Base-by-base conservation (phyloP, 1,284 basidiomycete genomes). In the Cryptococcus amylolentus region DNA sequence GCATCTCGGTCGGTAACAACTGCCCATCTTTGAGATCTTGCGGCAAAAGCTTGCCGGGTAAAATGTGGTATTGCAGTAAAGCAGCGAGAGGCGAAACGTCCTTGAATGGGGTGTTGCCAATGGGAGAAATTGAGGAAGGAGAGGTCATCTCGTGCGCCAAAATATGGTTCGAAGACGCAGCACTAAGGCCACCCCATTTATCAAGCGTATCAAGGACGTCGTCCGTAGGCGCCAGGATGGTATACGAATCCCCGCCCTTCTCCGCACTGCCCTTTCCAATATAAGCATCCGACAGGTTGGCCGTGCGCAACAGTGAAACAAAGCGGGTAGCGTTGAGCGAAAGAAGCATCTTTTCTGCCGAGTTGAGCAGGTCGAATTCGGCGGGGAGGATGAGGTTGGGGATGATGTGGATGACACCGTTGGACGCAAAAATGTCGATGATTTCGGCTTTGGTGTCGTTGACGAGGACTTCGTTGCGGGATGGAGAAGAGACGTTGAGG, bases 331-430 rank as follows among this genome's bases (percentile, higher is more conserved):
- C 96, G 68, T 97, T 91, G 57, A 97, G 82, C 0, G 89, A 72
- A 0, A 78, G 57, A 1, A 78, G 70, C 2, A 77, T 92, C 77
- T 98, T 98, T 79, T 98, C 95, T 5, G 93, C 87, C 1, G 91
- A 72, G 49, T 78, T 77, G 57, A 78, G 95, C 45, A 95, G 79
- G 62, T 84, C 81, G 46, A 98, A 84, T 35, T 88, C 81, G 0
- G 84, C 81, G 1, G 92, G 89, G 13, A 96, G 75, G 13, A 98
- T 84, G 23, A 98, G 82, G 13, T 84, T 83, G 9, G 89, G 88
- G 42, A 98, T 83, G 45, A 93, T 83, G 75, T 98, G 96, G 20
- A 98, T 75, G 43, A 98, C 96, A 49, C 79, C 93, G 65, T 97
- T 97, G n/a, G 89, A 87, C 3, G 91, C 91, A 65, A 93, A 91